Evolutionary conservation across 1,284 basidiomycete genomes (phyloP), one percentile per base, ranked within the genome.

Genomic region (Gomphus bonarii): DNA sequence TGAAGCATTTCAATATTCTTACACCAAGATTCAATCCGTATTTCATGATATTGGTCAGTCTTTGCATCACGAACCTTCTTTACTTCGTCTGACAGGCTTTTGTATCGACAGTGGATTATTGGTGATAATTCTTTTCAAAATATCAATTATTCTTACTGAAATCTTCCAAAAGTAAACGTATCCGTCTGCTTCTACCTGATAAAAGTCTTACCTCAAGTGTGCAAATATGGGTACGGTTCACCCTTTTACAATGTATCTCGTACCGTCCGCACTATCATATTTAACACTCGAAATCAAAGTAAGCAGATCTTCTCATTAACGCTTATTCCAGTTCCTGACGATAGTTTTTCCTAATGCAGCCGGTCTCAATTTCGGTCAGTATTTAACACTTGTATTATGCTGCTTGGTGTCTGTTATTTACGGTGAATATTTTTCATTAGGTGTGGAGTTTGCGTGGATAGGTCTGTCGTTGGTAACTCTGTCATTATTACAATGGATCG

Each of bases 191-290:
- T 74, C 56, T 76, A 81, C 53, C 88, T 88, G 0, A 78, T 86
- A 56, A 78, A 84, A 58, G 72, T 87, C 1, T 75, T 88, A n/a
- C 85, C 86, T 0, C 62, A 63, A 54, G 68, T 91, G 59, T 91
- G 75, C 70, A 73, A 74, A 54, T 85, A 84, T 61, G 84, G 82
- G 3, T 84, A 82, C 59, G 85, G 79, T 0, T 75, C 75, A 64
- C 88, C 88, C 0, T 88, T 90, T 69, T 88, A 85, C 70, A 85
- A 88, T 62, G 72, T 85, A 31, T 77, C 78, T 2, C 68, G 69
- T 25, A 76, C 79, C 2, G 77, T 84, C 28, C 73, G 88, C 18
- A 75, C 81, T 12, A 74, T 91, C 61, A 71, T 88, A 38, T 90
- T 91, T 64, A 70, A 78, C 56, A 86, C 84, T 1, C 81, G 79